These are phyloP conservation scores for Phylloporus arenicola DNA, from an alignment of 768 basidiomycete species.

Conservation along the genomic window DNA sequence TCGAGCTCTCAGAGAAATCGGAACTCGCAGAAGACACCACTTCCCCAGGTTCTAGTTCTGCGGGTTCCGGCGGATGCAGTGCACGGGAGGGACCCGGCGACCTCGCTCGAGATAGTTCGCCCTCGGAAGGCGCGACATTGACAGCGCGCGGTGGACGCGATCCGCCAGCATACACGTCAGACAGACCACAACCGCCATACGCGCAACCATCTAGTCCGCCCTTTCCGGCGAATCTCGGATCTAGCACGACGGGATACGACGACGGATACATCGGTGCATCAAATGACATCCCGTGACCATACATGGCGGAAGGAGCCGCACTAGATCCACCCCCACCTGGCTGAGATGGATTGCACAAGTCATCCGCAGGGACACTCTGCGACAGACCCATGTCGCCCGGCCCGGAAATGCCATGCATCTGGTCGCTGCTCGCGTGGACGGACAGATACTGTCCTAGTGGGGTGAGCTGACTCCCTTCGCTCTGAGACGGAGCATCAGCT, in stretches of 20 bases:
- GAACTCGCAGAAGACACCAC: constrained; percentile 21
- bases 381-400: constrained; percentile 15
- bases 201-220: background rate
- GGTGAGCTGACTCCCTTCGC: constrained; percentile 5
- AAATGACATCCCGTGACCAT: constrained; percentile 1
- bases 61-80: background rate
- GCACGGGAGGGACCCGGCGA: background rate
- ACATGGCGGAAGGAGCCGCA: constrained; percentile 6
- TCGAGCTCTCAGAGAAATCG: constrained; percentile 22
- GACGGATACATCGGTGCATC: background rate
- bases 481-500: constrained; percentile 4
- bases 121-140: background rate
- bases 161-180: background rate
- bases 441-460: background rate
- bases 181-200: background rate
- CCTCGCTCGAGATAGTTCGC: constrained; percentile 3
- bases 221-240: constrained; percentile 8
- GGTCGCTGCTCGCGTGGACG: constrained; percentile 7
- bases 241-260: constrained; percentile 11
- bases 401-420: constrained; percentile 16
- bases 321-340: constrained; percentile 17
- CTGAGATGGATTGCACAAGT: constrained; percentile 17
- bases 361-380: constrained; percentile 7
- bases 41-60: constrained; percentile 24
- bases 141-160: background rate